Evolutionary conservation across 352 stramenopile species (phyloP).

Genomic region (Phytophthora podocarpi): DNA sequence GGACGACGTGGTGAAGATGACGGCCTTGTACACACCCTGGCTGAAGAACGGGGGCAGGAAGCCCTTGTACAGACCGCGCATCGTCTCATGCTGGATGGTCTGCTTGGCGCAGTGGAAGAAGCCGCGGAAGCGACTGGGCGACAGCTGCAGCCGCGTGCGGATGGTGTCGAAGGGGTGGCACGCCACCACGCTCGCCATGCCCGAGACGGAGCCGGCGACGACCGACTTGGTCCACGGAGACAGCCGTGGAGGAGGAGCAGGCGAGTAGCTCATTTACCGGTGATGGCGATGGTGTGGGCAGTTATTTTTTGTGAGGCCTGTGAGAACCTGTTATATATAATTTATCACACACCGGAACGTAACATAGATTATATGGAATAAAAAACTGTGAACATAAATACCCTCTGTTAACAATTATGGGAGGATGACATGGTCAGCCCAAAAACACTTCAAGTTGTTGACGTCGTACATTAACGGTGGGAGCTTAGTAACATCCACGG

Average conservation of each 20-base stretch:
- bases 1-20: conserved; percentile 86
- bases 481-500: not conserved
- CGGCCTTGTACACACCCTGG: conserved; percentile 88
- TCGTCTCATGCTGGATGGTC: conserved; percentile 67
- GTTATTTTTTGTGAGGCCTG: conserved; percentile 1
- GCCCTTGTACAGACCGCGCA: conserved; percentile 80
- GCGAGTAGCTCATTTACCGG: conserved; percentile 28
- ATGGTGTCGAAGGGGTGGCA: conserved; percentile 90
- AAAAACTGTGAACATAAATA: conserved; percentile 5
- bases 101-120: conserved; percentile 66
- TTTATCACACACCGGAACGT: conserved; percentile 21
- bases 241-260: conserved; percentile 18
- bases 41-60: conserved; percentile 89
- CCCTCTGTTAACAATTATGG: not conserved
- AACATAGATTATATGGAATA: not conserved
- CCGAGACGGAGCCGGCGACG: conserved; percentile 74
- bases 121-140: conserved; percentile 57
- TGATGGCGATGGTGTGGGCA: not conserved
- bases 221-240: conserved; percentile 74
- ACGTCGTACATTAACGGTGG: conserved; percentile 8
- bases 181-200: conserved; percentile 82
- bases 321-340: conserved; percentile 11
- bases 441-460: conserved; percentile 28
- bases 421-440: not conserved
- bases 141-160: conserved; percentile 85